Conservation (phyloP, 106 monocot genomes). For the Hemerocallis citrina region DNA sequence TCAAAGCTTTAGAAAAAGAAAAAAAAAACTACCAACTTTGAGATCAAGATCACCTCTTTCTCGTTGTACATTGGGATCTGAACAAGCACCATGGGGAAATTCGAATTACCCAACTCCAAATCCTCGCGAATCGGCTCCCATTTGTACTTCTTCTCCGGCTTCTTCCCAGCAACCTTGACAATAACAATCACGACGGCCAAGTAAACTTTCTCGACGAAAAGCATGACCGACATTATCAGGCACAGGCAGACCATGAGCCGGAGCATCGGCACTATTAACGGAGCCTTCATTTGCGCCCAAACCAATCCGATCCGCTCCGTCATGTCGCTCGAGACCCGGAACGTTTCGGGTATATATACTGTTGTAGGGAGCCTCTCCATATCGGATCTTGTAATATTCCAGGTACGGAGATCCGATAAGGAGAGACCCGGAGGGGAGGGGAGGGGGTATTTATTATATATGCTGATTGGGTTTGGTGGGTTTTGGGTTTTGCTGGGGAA, state of each 20-base stretch:
- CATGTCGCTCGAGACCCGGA: too few relatives aligned
- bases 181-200: constrained; percentile 24
- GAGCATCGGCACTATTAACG: constrained; percentile 30
- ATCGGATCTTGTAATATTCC: too few relatives aligned
- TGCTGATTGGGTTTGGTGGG: too few relatives aligned
- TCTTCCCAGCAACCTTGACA: constrained; percentile 24
- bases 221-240: constrained; percentile 36
- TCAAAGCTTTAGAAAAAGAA: not conserved
- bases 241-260: constrained; percentile 19
- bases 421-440: too few relatives aligned
- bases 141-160: constrained; percentile 30
- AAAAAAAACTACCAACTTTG: not conserved
- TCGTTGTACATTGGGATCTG: constrained; percentile 59
- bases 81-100: constrained; percentile 49
- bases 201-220: constrained; percentile 35
- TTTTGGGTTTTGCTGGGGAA: too few relatives aligned
- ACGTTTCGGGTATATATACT: too few relatives aligned
- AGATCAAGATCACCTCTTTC: constrained; percentile 14
- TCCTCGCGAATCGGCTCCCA: constrained; percentile 45
- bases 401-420: too few relatives aligned
- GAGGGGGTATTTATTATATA: too few relatives aligned
- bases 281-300: constrained; percentile 26
- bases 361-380: too few relatives aligned
- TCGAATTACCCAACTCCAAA: constrained; percentile 27
- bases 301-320: constrained; percentile 15